Conservation (phyloP, 805 yeast genomes). For the Suhomyces emberorum region DNA sequence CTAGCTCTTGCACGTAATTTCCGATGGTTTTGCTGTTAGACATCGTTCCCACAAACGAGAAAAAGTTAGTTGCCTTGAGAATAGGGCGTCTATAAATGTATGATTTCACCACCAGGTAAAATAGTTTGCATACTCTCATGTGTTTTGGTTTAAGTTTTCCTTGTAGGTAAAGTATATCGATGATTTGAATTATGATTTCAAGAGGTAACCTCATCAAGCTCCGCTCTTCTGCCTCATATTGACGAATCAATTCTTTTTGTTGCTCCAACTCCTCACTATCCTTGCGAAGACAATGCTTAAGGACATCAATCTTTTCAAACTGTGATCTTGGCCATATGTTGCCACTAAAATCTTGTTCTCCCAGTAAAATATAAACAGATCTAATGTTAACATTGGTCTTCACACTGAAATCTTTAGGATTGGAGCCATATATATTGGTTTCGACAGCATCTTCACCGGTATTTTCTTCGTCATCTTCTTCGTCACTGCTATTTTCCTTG, state of each 20-base stretch:
- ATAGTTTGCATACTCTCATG: conserved; percentile 56
- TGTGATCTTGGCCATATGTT: conserved; percentile 48
- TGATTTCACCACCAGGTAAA: conserved; percentile 62
- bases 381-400: conserved; percentile 26
- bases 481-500: conserved; percentile 24
- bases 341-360: conserved; percentile 17
- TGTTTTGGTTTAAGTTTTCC: conserved; percentile 44
- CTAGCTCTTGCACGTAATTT: conserved; percentile 58
- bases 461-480: conserved; percentile 18
- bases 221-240: conserved; percentile 10
- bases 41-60: conserved; percentile 67
- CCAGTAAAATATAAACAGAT: conserved; percentile 33
- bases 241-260: conserved; percentile 14
- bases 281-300: conserved; percentile 29
- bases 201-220: conserved; percentile 35
- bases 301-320: conserved; percentile 50
- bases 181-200: conserved; percentile 31
- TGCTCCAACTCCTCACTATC: conserved; percentile 21
- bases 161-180: conserved; percentile 25
- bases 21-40: conserved; percentile 53
- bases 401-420: conserved; percentile 23
- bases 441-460: conserved; percentile 8
- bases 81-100: conserved; percentile 61
- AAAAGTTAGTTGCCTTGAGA: conserved; percentile 65
- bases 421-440: conserved; percentile 14